Evolutionary conservation across 2,329 filamentous ascomycete species (phyloP).

Genomic region (Aureobasidium sp.): DNA sequence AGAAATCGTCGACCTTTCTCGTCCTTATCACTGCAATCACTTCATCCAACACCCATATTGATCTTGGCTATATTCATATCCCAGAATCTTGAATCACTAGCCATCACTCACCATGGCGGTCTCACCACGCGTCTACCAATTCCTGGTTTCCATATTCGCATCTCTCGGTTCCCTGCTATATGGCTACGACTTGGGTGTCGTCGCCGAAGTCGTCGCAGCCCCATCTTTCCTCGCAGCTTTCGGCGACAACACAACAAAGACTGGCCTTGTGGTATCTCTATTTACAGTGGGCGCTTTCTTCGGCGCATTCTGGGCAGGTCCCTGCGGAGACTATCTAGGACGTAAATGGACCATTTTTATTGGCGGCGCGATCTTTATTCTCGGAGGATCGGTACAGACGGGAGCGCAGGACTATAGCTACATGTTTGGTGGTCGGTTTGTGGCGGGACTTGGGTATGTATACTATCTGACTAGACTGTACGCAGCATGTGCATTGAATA

Average conservation of each 20-base stretch:
- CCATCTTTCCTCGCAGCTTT: conserved; percentile 20
- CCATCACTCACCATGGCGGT: not conserved
- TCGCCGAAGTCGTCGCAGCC: conserved; percentile 23
- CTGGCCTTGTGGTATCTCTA: conserved; percentile 21
- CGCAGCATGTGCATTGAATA: no score
- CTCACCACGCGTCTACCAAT: conserved; percentile 23
- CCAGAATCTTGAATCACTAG: no score
- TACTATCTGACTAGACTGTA: no score
- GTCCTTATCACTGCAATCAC: not conserved
- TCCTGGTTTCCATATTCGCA: conserved; percentile 36
- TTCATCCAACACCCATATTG: not conserved
- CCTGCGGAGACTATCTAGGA: conserved; percentile 61
- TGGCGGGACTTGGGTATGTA: conserved; percentile 20
- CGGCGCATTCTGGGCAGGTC: conserved; percentile 42
- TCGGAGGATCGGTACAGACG: conserved; percentile 24
- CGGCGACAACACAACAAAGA: conserved; percentile 17
- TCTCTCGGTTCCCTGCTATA: conserved; percentile 21
- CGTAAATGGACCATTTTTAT: conserved; percentile 61
- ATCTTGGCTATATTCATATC: no score
- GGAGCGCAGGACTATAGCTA: conserved; percentile 20
- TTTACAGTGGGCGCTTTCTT: conserved; percentile 23
- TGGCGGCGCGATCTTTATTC: conserved; percentile 45
- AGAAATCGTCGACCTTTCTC: not conserved
- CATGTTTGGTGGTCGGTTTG: conserved; percentile 21
- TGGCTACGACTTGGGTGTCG: conserved; percentile 30